phyloP scores from a whole-genome alignment of 1,139 yeast species.

The Taiozyma onychis region DNA sequence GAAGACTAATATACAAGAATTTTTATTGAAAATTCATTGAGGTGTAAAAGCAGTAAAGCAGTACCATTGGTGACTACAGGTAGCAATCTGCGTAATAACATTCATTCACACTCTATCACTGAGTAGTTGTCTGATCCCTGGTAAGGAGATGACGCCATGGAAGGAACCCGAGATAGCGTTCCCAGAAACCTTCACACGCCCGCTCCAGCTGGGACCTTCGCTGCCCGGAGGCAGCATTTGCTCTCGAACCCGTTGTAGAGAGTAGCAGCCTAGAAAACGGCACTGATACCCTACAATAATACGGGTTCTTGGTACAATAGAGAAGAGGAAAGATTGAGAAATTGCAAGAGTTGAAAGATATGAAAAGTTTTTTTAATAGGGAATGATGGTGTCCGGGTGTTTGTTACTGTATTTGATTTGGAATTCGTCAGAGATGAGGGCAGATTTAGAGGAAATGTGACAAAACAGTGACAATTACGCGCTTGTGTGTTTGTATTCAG shows the following conservation, averaged over 20 bases:
- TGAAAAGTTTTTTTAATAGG: not conserved
- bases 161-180: slow-evolving; percentile 12
- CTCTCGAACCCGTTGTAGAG: slow-evolving; percentile 26
- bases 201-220: slow-evolving; percentile 23
- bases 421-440: not conserved
- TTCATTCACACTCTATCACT: not conserved
- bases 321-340: slow-evolving; percentile 6
- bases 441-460: not conserved
- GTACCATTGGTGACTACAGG: not conserved
- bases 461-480: not conserved
- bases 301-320: slow-evolving; percentile 23
- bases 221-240: slow-evolving; percentile 11
- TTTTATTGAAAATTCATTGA: no score
- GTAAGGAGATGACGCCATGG: slow-evolving; percentile 22
- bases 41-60: no score
- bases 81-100: not conserved
- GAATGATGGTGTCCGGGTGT: not conserved
- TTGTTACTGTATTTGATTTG: not conserved
- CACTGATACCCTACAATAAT: slow-evolving; percentile 26
- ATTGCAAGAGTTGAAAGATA: not conserved
- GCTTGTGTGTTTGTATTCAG: not conserved
- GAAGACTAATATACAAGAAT: not conserved
- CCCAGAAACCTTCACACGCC: slow-evolving; percentile 12
- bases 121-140: slow-evolving; percentile 15
- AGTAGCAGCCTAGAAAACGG: slow-evolving; percentile 20